Evolutionary conservation across 257 asterid species (phyloP).

Genomic region (Buddleja alternifolia): DNA sequence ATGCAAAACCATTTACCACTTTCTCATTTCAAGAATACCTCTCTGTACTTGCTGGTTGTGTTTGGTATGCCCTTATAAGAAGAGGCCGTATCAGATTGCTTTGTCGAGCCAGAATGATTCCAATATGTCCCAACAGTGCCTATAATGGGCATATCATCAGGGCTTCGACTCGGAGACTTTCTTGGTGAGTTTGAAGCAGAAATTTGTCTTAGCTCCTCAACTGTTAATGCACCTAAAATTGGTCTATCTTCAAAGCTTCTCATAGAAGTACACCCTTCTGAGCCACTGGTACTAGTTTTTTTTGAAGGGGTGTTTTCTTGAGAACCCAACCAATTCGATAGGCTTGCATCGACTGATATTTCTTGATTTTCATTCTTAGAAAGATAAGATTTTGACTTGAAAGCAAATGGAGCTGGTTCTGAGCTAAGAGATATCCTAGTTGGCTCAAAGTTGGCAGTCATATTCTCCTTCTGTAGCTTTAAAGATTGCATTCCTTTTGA

Average conservation of each 20-base stretch:
- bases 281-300: constrained; percentile 46
- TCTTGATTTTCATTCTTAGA: constrained; percentile 47
- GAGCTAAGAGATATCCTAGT: constrained; percentile 48
- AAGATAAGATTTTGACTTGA: constrained; percentile 47
- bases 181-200: constrained; percentile 66
- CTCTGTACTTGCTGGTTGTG: constrained; percentile 90
- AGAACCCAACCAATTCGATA: constrained; percentile 82
- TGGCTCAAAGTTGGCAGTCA: constrained; percentile 42
- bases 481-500: constrained; percentile 43
- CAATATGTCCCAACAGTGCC: constrained; percentile 95
- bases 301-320: constrained; percentile 49
- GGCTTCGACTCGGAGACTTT: constrained; percentile 84
- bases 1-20: constrained; percentile 9
- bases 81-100: constrained; percentile 46
- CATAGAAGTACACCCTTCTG: constrained; percentile 52
- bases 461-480: constrained; percentile 80
- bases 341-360: constrained; percentile 86
- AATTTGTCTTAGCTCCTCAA: constrained; percentile 83
- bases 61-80: constrained; percentile 89
- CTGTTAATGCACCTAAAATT: constrained; percentile 90
- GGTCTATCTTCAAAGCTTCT: constrained; percentile 87
- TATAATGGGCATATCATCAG: constrained; percentile 89
- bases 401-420: constrained; percentile 46
- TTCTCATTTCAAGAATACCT: constrained; percentile 54
- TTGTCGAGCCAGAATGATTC: constrained; percentile 50